Conservation (phyloP, 225 moss, liverwort and hornwort species). For the Polytrichum commune region DNA sequence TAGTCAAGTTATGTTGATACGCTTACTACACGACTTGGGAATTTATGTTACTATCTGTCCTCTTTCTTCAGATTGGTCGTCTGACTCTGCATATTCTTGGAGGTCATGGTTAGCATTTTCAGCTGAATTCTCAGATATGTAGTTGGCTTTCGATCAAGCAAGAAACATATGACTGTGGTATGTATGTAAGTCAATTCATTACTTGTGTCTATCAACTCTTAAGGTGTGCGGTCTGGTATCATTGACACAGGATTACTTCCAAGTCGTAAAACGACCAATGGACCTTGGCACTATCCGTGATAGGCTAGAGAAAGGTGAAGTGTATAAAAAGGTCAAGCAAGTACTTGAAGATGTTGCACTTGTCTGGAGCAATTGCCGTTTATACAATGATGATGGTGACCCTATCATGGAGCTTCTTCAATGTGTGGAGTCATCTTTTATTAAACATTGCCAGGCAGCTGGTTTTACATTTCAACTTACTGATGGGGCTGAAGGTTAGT, state of each 20-base stretch:
- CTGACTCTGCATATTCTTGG: too few species aligned
- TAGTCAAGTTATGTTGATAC: too few species aligned
- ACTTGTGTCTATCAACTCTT: too few species aligned
- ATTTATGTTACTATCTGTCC: too few species aligned
- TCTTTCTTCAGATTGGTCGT: too few species aligned
- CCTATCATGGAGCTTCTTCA: conserved; percentile 81
- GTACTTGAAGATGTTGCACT: conserved; percentile 81
- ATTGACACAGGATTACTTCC: conserved; percentile 63
- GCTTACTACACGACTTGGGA: too few species aligned
- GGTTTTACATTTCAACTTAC: conserved; percentile 39
- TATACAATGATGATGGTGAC: conserved; percentile 87
- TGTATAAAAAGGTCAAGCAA: conserved; percentile 53
- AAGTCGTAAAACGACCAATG: conserved; percentile 81
- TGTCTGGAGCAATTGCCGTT: conserved; percentile 92
- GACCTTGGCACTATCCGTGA: conserved; percentile 87
- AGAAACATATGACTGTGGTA: too few species aligned
- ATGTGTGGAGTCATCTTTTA: conserved; percentile 73
- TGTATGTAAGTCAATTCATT: too few species aligned
- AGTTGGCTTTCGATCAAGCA: too few species aligned
- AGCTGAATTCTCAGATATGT: too few species aligned
- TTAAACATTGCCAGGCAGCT: conserved; percentile 69
- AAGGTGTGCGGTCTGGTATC: too few species aligned
- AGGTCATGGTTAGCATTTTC: too few species aligned
- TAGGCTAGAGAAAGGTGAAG: conserved; percentile 71
- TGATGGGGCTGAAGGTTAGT: conserved; percentile 30